Conservation (phyloP, 2,329 filamentous ascomycete species). For the Alternaria solani region DNA sequence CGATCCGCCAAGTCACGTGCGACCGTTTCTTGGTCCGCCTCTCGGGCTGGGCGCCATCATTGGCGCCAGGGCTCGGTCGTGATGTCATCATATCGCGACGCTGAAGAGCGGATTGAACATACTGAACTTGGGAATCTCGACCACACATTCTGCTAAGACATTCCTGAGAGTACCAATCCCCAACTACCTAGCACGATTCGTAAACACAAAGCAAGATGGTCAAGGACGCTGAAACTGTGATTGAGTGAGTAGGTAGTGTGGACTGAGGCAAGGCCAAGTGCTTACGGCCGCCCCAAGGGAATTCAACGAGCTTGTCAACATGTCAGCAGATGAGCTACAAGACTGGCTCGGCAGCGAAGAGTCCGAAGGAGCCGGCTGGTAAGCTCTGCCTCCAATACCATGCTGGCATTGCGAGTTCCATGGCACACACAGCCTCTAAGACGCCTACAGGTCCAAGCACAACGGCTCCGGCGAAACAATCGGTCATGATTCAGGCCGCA, state of each 20-base stretch:
- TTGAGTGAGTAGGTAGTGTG: slow-evolving; percentile 48
- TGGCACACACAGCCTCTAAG: background rate
- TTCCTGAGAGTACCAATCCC: background rate
- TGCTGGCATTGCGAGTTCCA: slow-evolving; percentile 1
- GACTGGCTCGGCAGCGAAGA: slow-evolving; percentile 68
- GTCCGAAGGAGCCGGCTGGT: slow-evolving; percentile 67
- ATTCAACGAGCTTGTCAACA: slow-evolving; percentile 73
- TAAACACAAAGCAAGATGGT: slow-evolving; percentile 53
- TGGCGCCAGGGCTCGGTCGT: background rate
- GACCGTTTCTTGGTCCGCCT: background rate
- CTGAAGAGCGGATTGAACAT: background rate
- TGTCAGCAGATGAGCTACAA: slow-evolving; percentile 67
- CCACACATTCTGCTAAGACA: background rate
- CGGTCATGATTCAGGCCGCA: slow-evolving; percentile 68
- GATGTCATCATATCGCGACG: background rate
- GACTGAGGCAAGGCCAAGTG: background rate
- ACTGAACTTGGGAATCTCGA: background rate
- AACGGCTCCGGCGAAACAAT: slow-evolving; percentile 65
- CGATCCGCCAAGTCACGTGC: background rate
- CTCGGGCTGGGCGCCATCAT: background rate
- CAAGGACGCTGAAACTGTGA: slow-evolving; percentile 61
- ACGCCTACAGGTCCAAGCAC: slow-evolving; percentile 54
- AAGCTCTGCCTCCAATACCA: slow-evolving; percentile 9
- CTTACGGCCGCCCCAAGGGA: slow-evolving; percentile 53
- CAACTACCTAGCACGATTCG: background rate